A percentile compares a stretch with the other conserved stretches of the same genome.
Conservation (phyloP, 2,329 filamentous ascomycete genomes). For the Metarhizium robertsii region DNA sequence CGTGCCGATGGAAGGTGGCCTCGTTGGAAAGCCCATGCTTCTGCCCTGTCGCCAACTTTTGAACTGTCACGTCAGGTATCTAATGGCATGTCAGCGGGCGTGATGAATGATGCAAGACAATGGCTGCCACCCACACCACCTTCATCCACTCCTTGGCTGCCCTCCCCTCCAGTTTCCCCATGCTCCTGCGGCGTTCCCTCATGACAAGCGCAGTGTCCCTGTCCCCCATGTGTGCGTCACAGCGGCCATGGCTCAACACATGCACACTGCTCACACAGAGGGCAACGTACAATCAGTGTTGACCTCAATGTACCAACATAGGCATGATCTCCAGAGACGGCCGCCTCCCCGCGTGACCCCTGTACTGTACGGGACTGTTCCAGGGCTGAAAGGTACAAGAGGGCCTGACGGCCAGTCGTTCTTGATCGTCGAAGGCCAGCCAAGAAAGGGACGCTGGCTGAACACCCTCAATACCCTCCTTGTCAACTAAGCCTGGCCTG, state of each 20-base stretch:
- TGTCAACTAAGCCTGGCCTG: neutral
- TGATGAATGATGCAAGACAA: neutral
- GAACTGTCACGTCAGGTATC: neutral
- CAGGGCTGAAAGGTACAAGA: neutral
- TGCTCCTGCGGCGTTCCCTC: neutral
- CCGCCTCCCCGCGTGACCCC: neutral
- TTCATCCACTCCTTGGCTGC: neutral
- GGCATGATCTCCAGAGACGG: neutral
- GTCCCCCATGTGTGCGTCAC: neutral
- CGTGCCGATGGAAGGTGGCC: neutral
- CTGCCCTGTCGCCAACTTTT: neutral
- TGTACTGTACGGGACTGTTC: neutral
- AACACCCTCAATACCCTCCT: neutral
- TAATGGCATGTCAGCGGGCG: neutral
- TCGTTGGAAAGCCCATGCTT: neutral
- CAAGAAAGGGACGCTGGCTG: neutral
- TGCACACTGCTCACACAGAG: neutral
- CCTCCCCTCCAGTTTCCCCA: neutral
- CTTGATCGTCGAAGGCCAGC: neutral
- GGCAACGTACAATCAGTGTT: neutral
- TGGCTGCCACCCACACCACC: neutral
- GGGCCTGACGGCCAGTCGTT: neutral
- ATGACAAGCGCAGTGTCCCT: neutral
- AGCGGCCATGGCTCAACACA: neutral
- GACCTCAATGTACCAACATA: neutral